Conservation (phyloP, 2,329 filamentous ascomycete species). For the Dendrostoma leiphaemia region DNA sequence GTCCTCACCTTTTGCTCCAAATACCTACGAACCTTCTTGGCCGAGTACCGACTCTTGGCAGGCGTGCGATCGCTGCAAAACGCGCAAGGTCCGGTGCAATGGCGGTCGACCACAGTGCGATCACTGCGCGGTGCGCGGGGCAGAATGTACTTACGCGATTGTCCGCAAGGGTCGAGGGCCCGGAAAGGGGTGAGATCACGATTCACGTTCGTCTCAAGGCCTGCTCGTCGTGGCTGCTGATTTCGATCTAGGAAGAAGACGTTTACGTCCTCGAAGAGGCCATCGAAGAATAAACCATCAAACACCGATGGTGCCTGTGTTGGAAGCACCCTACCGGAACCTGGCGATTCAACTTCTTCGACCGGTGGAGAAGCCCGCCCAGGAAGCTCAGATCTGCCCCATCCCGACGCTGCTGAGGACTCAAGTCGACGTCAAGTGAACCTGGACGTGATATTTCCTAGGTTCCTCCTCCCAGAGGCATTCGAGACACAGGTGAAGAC, state of each 20-base stretch:
- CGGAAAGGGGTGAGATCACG: background rate
- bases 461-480: background rate
- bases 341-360: background rate
- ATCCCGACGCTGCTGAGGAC: background rate
- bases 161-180: conserved; percentile 1
- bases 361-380: background rate
- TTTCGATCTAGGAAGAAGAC: background rate
- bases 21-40: background rate
- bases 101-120: conserved; percentile 3
- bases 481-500: background rate
- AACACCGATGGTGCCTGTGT: background rate
- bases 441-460: background rate
- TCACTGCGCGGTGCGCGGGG: background rate
- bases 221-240: background rate
- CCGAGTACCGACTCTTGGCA: background rate
- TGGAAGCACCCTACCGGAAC: background rate
- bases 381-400: background rate
- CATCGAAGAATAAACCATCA: background rate
- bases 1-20: background rate
- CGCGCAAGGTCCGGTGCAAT: conserved; percentile 5
- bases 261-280: too few species aligned
- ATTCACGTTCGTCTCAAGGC: conserved; percentile 4
- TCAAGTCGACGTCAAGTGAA: too few species aligned
- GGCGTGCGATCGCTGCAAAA: conserved; percentile 9
- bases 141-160: conserved; percentile 2